Base-by-base conservation (phyloP, 805 yeast genomes). In the Teunomyces barrocoloradensis region DNA sequence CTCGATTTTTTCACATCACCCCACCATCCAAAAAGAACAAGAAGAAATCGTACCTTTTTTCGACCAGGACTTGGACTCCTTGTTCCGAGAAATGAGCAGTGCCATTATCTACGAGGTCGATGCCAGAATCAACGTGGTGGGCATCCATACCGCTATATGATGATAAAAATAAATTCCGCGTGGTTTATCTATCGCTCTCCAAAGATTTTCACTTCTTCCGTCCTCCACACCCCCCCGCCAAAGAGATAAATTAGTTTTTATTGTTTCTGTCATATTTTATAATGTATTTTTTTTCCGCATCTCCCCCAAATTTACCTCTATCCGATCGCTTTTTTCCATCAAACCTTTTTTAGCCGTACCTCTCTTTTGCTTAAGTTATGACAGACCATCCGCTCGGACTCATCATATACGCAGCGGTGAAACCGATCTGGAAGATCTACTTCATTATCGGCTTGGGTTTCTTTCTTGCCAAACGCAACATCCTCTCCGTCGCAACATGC, bases 401-500 rank as follows among this genome's bases (percentile, higher is more conserved):
- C 34, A 81, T 88, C 32, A 84, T 89, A 5, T 89, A 85, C 67
- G 77, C 88, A 20, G 81, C 96, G 0, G 84, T 85, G 47, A 89
- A 88, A 69, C 96, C 96, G n/a, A 84, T 89, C 48, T 75, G 88
- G 66, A 89, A 89, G 65, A 86, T 89, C 53, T 86, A 88, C 58
- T 67, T 86, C 54, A 84, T 87, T 59, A 78, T 87, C 4, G 81
- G 75, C 4, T 65, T 82, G 11, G 96, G 96, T 9, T 85, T 73
- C 53, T 61, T 73, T 35, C 66, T 89, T 5, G 87, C 92, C 2
- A 79, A 73, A 50, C 74, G 67, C 53, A 83, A 86, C 56, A 77
- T 86, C 21, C 68, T 87, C 3, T 72, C 85, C 0, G 88, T 86
- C 20, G 80, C 85, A 23, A 79, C 85, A 21, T 78, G 89, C 35